These are phyloP conservation scores for Barnettozyma californica DNA, from an alignment of 805 yeast species.

Conservation along the genomic window DNA sequence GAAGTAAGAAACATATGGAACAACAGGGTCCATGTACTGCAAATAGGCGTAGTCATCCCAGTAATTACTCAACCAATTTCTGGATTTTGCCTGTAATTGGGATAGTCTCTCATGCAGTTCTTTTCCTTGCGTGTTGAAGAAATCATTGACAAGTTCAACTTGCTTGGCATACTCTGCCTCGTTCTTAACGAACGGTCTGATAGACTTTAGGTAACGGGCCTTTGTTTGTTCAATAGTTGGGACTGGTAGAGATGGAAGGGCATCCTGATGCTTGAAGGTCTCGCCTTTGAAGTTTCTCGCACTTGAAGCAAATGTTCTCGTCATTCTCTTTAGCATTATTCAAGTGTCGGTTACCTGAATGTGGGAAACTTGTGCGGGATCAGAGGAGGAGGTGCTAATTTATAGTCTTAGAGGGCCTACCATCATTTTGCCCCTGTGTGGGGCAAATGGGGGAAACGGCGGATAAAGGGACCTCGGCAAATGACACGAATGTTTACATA, in stretches of 20 bases:
- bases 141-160: constrained; percentile 55
- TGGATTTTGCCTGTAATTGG: constrained; percentile 37
- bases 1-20: constrained; percentile 89
- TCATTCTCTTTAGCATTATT: constrained; percentile 22
- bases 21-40: constrained; percentile 89
- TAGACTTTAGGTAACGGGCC: constrained; percentile 59
- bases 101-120: constrained; percentile 61
- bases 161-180: constrained; percentile 49
- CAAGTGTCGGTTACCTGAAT: not conserved
- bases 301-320: constrained; percentile 20
- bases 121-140: constrained; percentile 63
- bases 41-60: constrained; percentile 95
- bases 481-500: not conserved
- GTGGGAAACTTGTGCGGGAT: not conserved
- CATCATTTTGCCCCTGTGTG: not conserved
- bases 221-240: constrained; percentile 75
- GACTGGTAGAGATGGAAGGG: constrained; percentile 81
- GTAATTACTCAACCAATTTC: constrained; percentile 87
- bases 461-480: constrained; percentile 7
- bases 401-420: not conserved
- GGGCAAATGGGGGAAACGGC: constrained; percentile 10
- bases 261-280: constrained; percentile 64
- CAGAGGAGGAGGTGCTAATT: not conserved
- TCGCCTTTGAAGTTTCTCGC: constrained; percentile 45
- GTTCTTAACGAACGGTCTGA: constrained; percentile 59